Conservation (phyloP, 179 eudicot genomes). For the Spergularia azorica region DNA sequence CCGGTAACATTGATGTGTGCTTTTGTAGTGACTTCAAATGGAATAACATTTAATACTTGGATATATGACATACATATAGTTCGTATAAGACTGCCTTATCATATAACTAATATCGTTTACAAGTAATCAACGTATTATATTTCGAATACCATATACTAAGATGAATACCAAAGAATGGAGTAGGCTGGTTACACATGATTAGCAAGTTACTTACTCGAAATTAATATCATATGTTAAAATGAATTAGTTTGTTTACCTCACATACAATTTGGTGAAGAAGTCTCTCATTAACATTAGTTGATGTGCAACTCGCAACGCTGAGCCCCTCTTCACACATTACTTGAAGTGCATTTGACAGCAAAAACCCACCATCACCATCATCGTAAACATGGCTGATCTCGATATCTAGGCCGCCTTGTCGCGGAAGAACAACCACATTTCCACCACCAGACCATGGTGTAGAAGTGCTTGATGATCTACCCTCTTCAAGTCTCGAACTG, state of each 20-base stretch:
- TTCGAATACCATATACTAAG: too few relatives aligned
- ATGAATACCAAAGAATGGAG: too few relatives aligned
- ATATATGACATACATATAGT: too few relatives aligned
- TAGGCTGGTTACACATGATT: too few relatives aligned
- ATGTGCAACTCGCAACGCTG: slow-evolving; percentile 35
- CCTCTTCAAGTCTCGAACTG: background rate
- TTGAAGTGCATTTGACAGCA: slow-evolving; percentile 39
- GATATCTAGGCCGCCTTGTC: slow-evolving; percentile 36
- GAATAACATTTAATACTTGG: too few relatives aligned
- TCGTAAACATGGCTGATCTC: slow-evolving; percentile 22
- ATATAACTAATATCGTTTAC: too few relatives aligned
- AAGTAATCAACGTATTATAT: too few relatives aligned
- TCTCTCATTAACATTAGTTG: slow-evolving; percentile 29
- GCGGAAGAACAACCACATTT: slow-evolving; percentile 25
- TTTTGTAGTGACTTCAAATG: too few relatives aligned
- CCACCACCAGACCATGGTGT: background rate
- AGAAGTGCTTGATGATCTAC: slow-evolving; percentile 21
- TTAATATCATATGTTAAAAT: too few relatives aligned
- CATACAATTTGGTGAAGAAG: slow-evolving; percentile 35
- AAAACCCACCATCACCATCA: slow-evolving; percentile 23
- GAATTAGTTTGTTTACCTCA: slow-evolving; percentile 35
- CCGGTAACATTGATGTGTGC: too few relatives aligned
- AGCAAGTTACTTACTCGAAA: too few relatives aligned
- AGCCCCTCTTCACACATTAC: slow-evolving; percentile 37
- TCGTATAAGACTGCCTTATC: too few relatives aligned